Conservation (phyloP, 176 grass and related monocot genomes). For the Puya raimondii region DNA sequence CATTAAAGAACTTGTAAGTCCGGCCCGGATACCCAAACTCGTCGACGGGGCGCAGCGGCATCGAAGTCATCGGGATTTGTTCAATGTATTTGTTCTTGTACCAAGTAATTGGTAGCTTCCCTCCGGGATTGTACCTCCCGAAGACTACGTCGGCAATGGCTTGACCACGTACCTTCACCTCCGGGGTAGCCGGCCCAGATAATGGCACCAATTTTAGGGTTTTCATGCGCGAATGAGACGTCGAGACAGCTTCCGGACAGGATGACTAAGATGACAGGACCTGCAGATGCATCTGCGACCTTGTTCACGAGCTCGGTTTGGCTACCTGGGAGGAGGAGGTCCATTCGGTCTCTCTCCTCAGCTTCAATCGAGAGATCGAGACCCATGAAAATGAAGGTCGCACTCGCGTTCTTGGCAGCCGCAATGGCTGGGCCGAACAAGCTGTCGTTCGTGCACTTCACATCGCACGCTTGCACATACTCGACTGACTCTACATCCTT, state of each 20-base stretch:
- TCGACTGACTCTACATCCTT: conserved; percentile 12
- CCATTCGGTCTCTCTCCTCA: conserved; percentile 55
- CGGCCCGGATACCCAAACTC: conserved; percentile 53
- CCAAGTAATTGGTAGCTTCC: conserved; percentile 66
- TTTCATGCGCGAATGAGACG: conserved; percentile 40
- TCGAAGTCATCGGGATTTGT: conserved; percentile 61
- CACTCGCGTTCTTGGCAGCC: conserved; percentile 27
- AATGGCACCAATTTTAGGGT: conserved; percentile 54
- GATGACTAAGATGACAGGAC: conserved; percentile 60
- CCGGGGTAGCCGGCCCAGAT: conserved; percentile 79
- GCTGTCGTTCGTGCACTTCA: conserved; percentile 12
- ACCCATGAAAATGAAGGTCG: conserved; percentile 55
- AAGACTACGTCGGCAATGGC: conserved; percentile 67
- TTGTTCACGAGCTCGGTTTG: conserved; percentile 56
- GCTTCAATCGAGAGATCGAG: conserved; percentile 47
- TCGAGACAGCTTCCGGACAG: conserved; percentile 68
- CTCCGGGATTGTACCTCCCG: conserved; percentile 64
- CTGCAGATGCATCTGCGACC: conserved; percentile 37
- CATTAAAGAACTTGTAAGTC: conserved; percentile 74
- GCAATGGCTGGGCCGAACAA: conserved; percentile 14
- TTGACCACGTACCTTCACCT: conserved; percentile 42
- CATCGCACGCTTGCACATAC: conserved; percentile 34
- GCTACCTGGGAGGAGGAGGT: conserved; percentile 48
- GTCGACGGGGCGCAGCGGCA: conserved; percentile 65
- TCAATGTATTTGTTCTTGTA: conserved; percentile 57